Conservation (phyloP, 495 filamentous ascomycete genomes). For the Lindgomyces ingoldianus region DNA sequence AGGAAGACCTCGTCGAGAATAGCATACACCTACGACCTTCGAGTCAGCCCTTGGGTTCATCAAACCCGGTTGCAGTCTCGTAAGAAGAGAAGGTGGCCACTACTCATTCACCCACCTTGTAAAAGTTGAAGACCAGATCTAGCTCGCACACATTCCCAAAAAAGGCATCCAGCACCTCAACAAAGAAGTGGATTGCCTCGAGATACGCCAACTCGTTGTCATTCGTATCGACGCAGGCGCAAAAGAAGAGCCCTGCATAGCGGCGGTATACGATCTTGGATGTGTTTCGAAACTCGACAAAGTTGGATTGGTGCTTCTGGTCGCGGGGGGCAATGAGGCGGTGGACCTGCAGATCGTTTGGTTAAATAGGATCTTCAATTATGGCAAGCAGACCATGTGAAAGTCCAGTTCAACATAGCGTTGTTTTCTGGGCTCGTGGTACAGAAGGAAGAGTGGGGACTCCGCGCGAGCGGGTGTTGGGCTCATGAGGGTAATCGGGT, state of each 20-base stretch:
- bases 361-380: conserved; percentile 14
- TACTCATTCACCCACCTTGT: conserved; percentile 60
- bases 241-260: conserved; percentile 97
- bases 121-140: conserved; percentile 98
- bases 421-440: background rate
- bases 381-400: conserved; percentile 8
- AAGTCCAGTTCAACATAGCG: background rate
- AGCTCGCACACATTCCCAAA: conserved; percentile 99
- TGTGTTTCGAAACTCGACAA: conserved; percentile 88
- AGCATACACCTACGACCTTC: conserved; percentile 75
- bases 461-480: background rate
- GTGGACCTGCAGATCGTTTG: conserved; percentile 66
- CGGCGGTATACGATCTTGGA: conserved; percentile 91
- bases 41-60: background rate
- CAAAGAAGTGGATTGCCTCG: conserved; percentile 98
- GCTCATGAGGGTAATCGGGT: background rate
- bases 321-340: conserved; percentile 95
- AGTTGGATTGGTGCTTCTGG: conserved; percentile 99
- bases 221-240: conserved; percentile 97
- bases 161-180: conserved; percentile 96
- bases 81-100: background rate
- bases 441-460: background rate
- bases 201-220: conserved; percentile 98
- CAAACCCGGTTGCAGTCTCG: background rate
- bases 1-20: conserved; percentile 97